Evolutionary conservation across 2,329 filamentous ascomycete genomes (phyloP), one percentile per base, ranked within the genome.

Genomic region (Gaeumannomyces tritici): DNA sequence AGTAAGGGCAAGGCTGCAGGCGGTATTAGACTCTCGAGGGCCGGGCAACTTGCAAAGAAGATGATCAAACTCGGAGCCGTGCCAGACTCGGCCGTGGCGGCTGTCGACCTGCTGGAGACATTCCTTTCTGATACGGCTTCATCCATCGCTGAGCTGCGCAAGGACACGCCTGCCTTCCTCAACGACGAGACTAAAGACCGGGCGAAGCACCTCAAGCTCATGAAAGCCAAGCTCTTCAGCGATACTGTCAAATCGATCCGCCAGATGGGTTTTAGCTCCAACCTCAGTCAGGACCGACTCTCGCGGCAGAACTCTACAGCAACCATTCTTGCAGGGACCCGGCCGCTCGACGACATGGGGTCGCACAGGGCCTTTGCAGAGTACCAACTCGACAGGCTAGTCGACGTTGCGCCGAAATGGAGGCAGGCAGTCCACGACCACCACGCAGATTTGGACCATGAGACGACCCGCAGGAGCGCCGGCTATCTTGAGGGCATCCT

Each of bases 401-500:
- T 97, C 31, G 90, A 93, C 70, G 73, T 92, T 15, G 84, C 89
- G 66, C 83, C 88, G 21, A 82, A 83, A 66, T 83, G 89, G 60
- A 84, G 93, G 68, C 79, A 83, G 55, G 81, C 87, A 33, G 79
- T 85, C 12, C 81, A 86, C 66, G 87, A 91, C 60, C 91, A 96
- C 73, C 91, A 90, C 0, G 88, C 90, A 51, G 96, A 99, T 66
- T 76, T 99, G 54, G 96, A 89, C 57, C 82, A 86, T 55, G 88
- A 90, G 11, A 91, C 97, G 68, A 83, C 95, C 9, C 82, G 83
- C 55, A 84, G 93, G 70, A 93, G 91, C 71, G 83, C 90, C 59
- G 91, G 91, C 0, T 90, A 90, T 66, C 78, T 97, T n/a, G 95
- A 99, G 72, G 91, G 93, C 29, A 81, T 97, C 64, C 77, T 98